Conservation (phyloP, 805 yeast species). For the Yarrowia bubula region DNA sequence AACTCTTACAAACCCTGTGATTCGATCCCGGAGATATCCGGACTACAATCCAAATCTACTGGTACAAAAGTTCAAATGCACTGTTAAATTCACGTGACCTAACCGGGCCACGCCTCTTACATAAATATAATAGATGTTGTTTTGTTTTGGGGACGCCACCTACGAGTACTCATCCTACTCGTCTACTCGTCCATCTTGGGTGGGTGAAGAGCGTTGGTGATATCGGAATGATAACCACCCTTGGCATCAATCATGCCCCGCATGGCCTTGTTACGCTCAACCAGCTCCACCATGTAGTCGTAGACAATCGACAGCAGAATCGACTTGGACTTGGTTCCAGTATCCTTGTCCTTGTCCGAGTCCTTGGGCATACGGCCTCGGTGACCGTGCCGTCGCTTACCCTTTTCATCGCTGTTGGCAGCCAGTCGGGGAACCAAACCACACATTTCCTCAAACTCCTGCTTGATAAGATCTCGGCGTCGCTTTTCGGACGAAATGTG, state of each 20-base stretch:
- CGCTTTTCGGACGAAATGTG: slow-evolving; percentile 44
- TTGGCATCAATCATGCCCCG: slow-evolving; percentile 31
- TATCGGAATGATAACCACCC: slow-evolving; percentile 31
- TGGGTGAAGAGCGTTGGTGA: slow-evolving; percentile 27
- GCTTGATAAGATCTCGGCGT: slow-evolving; percentile 43
- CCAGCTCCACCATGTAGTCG: slow-evolving; percentile 33
- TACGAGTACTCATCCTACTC: no score
- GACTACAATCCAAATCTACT: no score
- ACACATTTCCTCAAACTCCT: slow-evolving; percentile 41
- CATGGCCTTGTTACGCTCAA: slow-evolving; percentile 34
- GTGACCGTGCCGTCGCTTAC: slow-evolving; percentile 24
- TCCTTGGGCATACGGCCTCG: slow-evolving; percentile 29
- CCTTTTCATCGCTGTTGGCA: slow-evolving; percentile 22
- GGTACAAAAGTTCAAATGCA: not conserved
- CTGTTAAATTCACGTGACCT: not conserved
- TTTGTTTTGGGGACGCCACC: not conserved
- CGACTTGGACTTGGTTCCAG: slow-evolving; percentile 33
- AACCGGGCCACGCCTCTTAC: no score
- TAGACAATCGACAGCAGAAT: slow-evolving; percentile 35
- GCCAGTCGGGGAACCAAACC: slow-evolving; percentile 39
- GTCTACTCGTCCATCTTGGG: slow-evolving; percentile 18
- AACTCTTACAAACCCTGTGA: no score
- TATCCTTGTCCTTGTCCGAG: slow-evolving; percentile 26
- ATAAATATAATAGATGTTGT: not conserved
- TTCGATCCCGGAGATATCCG: no score